Percentiles rank a stretch among this genome's conserved stretches.
Conservation (phyloP, 768 basidiomycete genomes). For the Boletus reticuloceps region DNA sequence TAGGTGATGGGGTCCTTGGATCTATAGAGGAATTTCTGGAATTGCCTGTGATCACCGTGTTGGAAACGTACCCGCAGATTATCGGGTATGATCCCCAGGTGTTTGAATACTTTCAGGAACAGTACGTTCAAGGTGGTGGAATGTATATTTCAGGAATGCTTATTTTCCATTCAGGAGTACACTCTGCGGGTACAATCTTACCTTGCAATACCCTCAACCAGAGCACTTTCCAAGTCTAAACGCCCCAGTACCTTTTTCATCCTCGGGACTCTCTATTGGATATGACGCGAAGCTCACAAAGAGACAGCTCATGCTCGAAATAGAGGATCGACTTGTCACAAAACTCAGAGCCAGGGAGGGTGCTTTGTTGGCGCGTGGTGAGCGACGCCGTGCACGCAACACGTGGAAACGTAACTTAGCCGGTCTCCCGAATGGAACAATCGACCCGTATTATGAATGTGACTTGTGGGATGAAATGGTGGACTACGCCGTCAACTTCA, state of each 20-base stretch:
- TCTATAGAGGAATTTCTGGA: conserved; percentile 46
- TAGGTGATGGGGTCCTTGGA: conserved; percentile 64
- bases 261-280: background rate
- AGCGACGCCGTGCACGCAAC: conserved; percentile 19
- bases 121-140: conserved; percentile 41
- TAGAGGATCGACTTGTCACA: background rate
- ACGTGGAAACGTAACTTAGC: conserved; percentile 46
- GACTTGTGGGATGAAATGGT: conserved; percentile 56
- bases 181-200: background rate
- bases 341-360: background rate
- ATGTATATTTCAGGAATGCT: background rate
- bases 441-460: conserved; percentile 61
- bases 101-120: conserved; percentile 62
- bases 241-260: background rate
- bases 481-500: conserved; percentile 69
- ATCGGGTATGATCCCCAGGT: conserved; percentile 67
- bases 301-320: background rate
- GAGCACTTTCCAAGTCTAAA: background rate
- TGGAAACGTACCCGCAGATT: conserved; percentile 75
- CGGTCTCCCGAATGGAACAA: conserved; percentile 49
- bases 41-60: conserved; percentile 53
- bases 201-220: background rate
- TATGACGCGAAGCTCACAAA: background rate
- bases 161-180: background rate
- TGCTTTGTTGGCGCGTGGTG: conserved; percentile 12